Evolutionary conservation across 306 rosid genomes (phyloP).

Genomic region (Cajanus cajan): DNA sequence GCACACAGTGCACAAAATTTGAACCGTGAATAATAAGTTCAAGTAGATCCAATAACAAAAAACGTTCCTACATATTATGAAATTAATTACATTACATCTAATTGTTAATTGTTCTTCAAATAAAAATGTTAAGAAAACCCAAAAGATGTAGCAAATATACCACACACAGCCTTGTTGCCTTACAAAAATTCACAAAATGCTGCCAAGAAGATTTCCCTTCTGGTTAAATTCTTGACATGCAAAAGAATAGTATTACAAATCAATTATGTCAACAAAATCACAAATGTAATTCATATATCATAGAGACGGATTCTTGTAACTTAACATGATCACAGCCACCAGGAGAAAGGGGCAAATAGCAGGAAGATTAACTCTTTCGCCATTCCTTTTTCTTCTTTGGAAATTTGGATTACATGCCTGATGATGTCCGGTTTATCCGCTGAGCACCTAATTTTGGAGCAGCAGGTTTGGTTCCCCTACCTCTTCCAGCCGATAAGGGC

Average conservation of each 20-base stretch:
- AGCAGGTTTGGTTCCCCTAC: slow-evolving; percentile 78
- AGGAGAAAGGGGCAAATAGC: slow-evolving; percentile 10
- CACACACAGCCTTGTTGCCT: neutral
- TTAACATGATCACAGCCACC: slow-evolving; percentile 33
- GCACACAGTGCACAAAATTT: neutral
- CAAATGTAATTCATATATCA: slow-evolving; percentile 21
- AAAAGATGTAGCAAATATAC: neutral
- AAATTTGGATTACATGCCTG: slow-evolving; percentile 55
- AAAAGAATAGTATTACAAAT: slow-evolving; percentile 45
- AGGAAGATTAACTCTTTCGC: neutral
- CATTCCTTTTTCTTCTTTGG: slow-evolving; percentile 16
- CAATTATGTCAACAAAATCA: slow-evolving; percentile 25
- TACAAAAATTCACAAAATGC: slow-evolving; percentile 13
- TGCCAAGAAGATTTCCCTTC: slow-evolving; percentile 27
- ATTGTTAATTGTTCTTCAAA: neutral
- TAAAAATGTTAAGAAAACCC: neutral
- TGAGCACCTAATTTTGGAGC: slow-evolving; percentile 92
- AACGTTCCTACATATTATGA: neutral
- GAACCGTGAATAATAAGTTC: neutral
- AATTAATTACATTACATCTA: slow-evolving; percentile 18
- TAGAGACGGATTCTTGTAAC: slow-evolving; percentile 13
- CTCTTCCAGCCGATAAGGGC: slow-evolving; percentile 68
- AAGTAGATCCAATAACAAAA: neutral
- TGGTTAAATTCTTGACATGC: slow-evolving; percentile 14
- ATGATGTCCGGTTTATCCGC: slow-evolving; percentile 76